Percentiles rank a stretch among this genome's conserved stretches.
These are phyloP conservation scores for Xylariaceae sp. DNA, from an alignment of 2,329 filamentous ascomycete genomes.

Conservation along the genomic window DNA sequence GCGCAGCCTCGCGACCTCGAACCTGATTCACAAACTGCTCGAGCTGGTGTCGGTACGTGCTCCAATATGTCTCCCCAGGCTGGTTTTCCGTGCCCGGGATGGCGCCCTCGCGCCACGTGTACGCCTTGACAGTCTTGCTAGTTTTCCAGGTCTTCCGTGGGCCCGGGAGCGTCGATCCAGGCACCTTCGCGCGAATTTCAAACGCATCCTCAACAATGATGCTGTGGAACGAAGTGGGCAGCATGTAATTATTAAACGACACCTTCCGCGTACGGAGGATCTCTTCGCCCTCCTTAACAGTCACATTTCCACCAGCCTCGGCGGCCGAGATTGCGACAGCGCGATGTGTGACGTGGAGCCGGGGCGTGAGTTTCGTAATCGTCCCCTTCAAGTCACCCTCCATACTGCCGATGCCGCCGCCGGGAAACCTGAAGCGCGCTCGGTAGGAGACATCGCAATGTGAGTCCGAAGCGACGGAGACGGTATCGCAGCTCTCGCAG, in stretches of 20 bases:
- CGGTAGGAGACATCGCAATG: constrained; percentile 28
- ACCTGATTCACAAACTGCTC: constrained; percentile 39
- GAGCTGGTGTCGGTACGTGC: constrained; percentile 37
- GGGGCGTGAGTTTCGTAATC: constrained; percentile 17
- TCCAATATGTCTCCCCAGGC: constrained; percentile 32
- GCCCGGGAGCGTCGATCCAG: background rate
- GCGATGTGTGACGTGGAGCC: constrained; percentile 21
- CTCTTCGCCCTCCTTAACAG: constrained; percentile 20
- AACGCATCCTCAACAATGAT: constrained; percentile 27
- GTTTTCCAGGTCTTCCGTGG: constrained; percentile 21
- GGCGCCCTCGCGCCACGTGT: constrained; percentile 18
- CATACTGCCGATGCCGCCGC: constrained; percentile 30
- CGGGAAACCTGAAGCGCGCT: constrained; percentile 32
- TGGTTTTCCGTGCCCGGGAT: constrained; percentile 19
- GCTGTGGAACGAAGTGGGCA: constrained; percentile 17
- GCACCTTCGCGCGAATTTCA: constrained; percentile 17
- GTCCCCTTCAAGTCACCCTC: constrained; percentile 27
- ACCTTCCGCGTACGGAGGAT: constrained; percentile 22
- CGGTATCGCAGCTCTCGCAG: constrained; percentile 26
- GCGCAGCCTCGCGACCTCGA: constrained; percentile 29
- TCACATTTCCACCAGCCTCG: constrained; percentile 8
- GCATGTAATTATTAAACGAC: constrained; percentile 20
- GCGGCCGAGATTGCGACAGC: constrained; percentile 18
- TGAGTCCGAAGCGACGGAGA: constrained; percentile 17
- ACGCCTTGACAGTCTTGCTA: constrained; percentile 21